Evolutionary conservation across 2,329 filamentous ascomycete genomes (phyloP).

Genomic region (Sporothrix humicola): DNA sequence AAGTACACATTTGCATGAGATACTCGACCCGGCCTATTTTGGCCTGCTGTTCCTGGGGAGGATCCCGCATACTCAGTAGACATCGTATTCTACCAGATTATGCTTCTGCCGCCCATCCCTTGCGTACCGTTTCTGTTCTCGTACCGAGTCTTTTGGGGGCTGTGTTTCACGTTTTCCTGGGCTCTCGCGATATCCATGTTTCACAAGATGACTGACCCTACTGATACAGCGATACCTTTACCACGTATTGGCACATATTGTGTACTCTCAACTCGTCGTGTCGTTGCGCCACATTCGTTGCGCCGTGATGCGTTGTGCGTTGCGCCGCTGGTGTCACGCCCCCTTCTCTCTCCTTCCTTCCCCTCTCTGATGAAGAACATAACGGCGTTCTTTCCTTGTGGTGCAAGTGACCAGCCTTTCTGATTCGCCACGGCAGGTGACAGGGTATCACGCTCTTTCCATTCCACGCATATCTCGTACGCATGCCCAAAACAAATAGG

Average conservation of each 20-base stretch:
- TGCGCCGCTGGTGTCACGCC: slow-evolving; percentile 11
- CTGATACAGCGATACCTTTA: background rate
- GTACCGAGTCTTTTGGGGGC: slow-evolving; percentile 30
- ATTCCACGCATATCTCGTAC: background rate
- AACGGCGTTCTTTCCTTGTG: slow-evolving; percentile 13
- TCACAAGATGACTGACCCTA: slow-evolving; percentile 30
- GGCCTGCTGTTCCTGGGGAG: background rate
- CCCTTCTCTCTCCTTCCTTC: slow-evolving; percentile 13
- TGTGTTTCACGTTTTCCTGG: slow-evolving; percentile 29
- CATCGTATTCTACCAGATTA: background rate
- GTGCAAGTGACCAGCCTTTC: background rate
- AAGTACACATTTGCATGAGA: too few relatives aligned
- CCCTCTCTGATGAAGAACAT: background rate
- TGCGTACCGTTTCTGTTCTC: slow-evolving; percentile 25
- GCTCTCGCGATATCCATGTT: slow-evolving; percentile 32
- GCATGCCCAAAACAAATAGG: background rate
- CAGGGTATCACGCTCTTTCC: slow-evolving; percentile 17
- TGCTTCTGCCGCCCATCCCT: slow-evolving; percentile 6
- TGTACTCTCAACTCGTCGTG: background rate
- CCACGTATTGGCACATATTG: background rate
- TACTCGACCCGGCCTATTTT: background rate
- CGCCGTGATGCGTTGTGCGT: background rate
- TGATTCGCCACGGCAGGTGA: slow-evolving; percentile 15
- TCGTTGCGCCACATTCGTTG: slow-evolving; percentile 5
- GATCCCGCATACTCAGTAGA: background rate